A percentile compares a stretch with the other conserved stretches of the same genome.
phyloP scores from a whole-genome alignment of 257 asterid species.

The Solanum ossicruentum region DNA sequence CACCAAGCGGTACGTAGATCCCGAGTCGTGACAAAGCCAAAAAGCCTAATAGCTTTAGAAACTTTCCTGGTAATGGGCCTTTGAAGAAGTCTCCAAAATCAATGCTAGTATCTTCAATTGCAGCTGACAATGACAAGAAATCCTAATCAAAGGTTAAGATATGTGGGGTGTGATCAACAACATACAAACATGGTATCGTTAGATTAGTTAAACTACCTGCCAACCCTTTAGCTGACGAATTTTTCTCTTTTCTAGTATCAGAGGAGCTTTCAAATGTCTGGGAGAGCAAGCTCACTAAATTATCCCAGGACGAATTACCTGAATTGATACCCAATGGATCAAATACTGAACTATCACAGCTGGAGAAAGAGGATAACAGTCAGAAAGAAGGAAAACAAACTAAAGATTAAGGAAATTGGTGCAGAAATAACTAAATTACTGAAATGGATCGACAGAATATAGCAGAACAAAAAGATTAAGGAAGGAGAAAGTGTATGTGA shows the following conservation, averaged over 20 bases:
- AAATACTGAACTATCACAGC: conserved; percentile 42
- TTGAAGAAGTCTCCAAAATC: conserved; percentile 96
- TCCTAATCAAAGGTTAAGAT: conserved; percentile 44
- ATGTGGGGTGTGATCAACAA: conserved; percentile 13
- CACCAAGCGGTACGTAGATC: conserved; percentile 92
- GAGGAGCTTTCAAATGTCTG: conserved; percentile 57
- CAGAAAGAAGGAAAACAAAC: background rate
- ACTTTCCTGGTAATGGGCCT: conserved; percentile 94
- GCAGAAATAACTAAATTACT: background rate
- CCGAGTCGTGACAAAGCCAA: conserved; percentile 89
- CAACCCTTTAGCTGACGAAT: conserved; percentile 67
- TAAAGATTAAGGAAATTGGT: background rate
- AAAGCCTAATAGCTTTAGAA: conserved; percentile 82
- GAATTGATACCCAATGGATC: conserved; percentile 73
- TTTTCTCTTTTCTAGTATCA: conserved; percentile 53
- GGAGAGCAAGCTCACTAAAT: conserved; percentile 25
- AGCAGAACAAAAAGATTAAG: background rate
- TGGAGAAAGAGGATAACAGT: conserved; percentile 11
- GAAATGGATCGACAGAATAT: background rate
- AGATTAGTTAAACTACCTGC: conserved; percentile 46
- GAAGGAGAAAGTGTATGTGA: background rate
- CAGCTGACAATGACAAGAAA: conserved; percentile 70
- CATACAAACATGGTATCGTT: background rate
- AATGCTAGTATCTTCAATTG: conserved; percentile 92
- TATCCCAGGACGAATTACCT: conserved; percentile 41